These are phyloP conservation scores for Trichoderma sp. DNA, from an alignment of 2,329 filamentous ascomycete species.

Conservation along the genomic window DNA sequence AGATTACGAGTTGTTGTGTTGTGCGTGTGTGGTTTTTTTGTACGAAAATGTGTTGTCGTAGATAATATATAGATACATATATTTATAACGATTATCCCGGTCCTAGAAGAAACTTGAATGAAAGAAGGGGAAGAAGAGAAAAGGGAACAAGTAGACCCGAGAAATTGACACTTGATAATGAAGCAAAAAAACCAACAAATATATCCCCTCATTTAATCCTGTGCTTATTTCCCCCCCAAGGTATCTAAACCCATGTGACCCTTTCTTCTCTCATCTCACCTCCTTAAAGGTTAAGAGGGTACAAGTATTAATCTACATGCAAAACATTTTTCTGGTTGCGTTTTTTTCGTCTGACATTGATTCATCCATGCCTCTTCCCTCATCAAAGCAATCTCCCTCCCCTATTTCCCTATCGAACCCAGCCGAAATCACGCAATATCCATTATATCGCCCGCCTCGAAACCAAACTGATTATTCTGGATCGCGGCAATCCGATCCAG, in stretches of 20 bases:
- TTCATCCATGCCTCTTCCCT: not conserved
- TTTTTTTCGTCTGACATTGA: not conserved
- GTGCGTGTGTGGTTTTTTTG: slow-evolving; percentile 32
- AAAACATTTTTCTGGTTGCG: not conserved
- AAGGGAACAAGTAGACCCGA: slow-evolving; percentile 24
- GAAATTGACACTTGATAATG: not conserved
- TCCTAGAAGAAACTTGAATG: not conserved
- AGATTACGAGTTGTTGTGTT: slow-evolving; percentile 17
- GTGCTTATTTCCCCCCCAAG: slow-evolving; percentile 30
- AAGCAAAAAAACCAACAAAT: slow-evolving; percentile 17
- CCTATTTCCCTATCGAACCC: not conserved
- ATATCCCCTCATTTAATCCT: slow-evolving; percentile 27
- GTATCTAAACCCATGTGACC: slow-evolving; percentile 30
- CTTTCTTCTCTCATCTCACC: slow-evolving; percentile 2
- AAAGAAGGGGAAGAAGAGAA: not conserved
- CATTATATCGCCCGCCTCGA: slow-evolving; percentile 57
- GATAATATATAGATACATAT: slow-evolving; percentile 23
- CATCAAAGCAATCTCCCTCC: not conserved
- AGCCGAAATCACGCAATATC: slow-evolving; percentile 42
- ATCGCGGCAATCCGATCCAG: slow-evolving; percentile 85
- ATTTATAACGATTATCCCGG: slow-evolving; percentile 1
- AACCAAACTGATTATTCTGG: slow-evolving; percentile 84
- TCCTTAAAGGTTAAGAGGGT: not conserved
- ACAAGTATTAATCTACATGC: slow-evolving; percentile 17
- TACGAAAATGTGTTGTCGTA: slow-evolving; percentile 29